Percentiles rank a stretch among this genome's conserved stretches.
phyloP scores from a whole-genome alignment of 495 filamentous ascomycete genomes.

The Penicillium crystallinum region DNA sequence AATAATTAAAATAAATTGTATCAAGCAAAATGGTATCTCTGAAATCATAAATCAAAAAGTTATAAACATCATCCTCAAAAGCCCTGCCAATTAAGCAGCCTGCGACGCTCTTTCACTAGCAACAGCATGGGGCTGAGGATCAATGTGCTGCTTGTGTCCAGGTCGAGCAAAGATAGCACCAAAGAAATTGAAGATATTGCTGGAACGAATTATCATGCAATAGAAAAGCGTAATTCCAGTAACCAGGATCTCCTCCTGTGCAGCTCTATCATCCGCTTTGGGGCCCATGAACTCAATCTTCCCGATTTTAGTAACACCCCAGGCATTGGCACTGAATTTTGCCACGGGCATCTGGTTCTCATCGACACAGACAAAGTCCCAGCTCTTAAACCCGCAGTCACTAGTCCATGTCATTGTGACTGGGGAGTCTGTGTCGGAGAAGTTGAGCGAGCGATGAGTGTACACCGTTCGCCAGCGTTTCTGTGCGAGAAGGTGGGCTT shows the following conservation, averaged over 20 bases:
- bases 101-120: background rate
- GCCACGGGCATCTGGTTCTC: conserved; percentile 28
- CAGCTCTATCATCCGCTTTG: conserved; percentile 6
- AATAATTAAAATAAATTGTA: background rate
- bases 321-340: conserved; percentile 20
- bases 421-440: conserved; percentile 14
- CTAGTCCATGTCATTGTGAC: conserved; percentile 31
- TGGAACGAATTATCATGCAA: conserved; percentile 22
- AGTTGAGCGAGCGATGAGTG: conserved; percentile 25
- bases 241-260: conserved; percentile 32
- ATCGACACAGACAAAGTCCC: conserved; percentile 34
- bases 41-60: background rate
- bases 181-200: conserved; percentile 22
- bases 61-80: background rate
- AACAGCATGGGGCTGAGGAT: background rate
- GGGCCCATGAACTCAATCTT: conserved; percentile 29
- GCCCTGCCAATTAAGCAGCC: background rate
- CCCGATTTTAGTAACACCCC: conserved; percentile 26
- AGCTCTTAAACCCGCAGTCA: conserved; percentile 22
- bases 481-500: conserved; percentile 24
- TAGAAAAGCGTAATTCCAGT: conserved; percentile 26
- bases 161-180: conserved; percentile 20
- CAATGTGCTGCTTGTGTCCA: conserved; percentile 6
- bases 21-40: conserved; percentile 4
- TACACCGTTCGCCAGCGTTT: conserved; percentile 28